Percentiles rank a stretch among this genome's conserved stretches.
Conservation (phyloP, 2,329 filamentous ascomycete species). For the Xylariaceae sp. region DNA sequence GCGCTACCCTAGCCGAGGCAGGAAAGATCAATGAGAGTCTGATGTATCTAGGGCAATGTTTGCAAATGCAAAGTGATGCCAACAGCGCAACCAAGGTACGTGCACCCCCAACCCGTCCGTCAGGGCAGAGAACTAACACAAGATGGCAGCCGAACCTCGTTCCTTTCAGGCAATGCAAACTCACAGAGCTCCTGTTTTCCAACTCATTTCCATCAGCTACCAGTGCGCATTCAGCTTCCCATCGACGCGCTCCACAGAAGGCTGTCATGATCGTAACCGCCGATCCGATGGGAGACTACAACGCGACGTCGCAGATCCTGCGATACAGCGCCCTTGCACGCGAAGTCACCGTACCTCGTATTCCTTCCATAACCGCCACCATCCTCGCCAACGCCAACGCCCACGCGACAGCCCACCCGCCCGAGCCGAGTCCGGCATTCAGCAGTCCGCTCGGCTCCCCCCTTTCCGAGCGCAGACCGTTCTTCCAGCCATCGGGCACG, state of each 20-base stretch:
- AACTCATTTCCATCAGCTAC: conserved; percentile 72
- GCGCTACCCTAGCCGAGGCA: conserved; percentile 86
- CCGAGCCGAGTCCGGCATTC: conserved; percentile 17
- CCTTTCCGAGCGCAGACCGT: conserved; percentile 29
- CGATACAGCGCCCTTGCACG: conserved; percentile 89
- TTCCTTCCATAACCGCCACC: conserved; percentile 75
- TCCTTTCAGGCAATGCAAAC: conserved; percentile 78
- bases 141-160: conserved; percentile 62
- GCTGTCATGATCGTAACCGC: conserved; percentile 96
- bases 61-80: conserved; percentile 88
- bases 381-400: conserved; percentile 44
- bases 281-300: conserved; percentile 89
- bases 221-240: conserved; percentile 38
- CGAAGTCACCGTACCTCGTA: conserved; percentile 85
- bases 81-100: conserved; percentile 68
- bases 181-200: conserved; percentile 82
- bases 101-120: conserved; percentile 1
- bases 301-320: conserved; percentile 92
- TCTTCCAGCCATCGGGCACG: conserved; percentile 34
- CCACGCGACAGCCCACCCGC: conserved; percentile 11
- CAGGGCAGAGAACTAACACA: conserved; percentile 3
- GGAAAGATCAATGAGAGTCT: conserved; percentile 98
- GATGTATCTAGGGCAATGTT: conserved; percentile 96
- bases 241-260: conserved; percentile 68
- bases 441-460: conserved; percentile 25